Evolutionary conservation across 768 basidiomycete genomes (phyloP).

Genomic region (Naganishia onofrii): DNA sequence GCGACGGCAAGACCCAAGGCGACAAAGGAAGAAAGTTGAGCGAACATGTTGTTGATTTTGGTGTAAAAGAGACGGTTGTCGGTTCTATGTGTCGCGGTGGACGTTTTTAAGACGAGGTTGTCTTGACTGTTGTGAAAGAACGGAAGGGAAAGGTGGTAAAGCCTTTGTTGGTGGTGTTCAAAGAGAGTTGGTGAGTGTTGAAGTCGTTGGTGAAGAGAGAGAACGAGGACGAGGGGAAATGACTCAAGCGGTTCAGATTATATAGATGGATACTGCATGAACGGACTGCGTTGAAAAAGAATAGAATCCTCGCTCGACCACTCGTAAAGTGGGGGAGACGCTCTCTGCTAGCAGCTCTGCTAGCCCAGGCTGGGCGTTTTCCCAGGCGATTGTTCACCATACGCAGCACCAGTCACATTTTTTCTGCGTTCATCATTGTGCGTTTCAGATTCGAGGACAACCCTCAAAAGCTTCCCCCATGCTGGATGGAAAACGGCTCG

Average conservation of each 20-base stretch:
- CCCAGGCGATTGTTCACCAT: neutral
- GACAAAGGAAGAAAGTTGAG: constrained; percentile 20
- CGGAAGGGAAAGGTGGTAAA: constrained; percentile 11
- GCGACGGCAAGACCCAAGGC: constrained; percentile 22
- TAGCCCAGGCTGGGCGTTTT: no score
- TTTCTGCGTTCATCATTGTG: neutral
- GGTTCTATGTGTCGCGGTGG: constrained; percentile 18
- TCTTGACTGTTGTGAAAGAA: constrained; percentile 23
- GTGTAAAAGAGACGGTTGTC: neutral
- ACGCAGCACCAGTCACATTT: neutral
- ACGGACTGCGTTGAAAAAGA: neutral
- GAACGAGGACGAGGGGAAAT: neutral
- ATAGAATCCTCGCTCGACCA: neutral
- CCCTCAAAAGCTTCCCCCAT: constrained; percentile 2
- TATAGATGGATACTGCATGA: neutral
- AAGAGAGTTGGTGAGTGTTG: constrained; percentile 13
- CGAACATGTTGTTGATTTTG: constrained; percentile 9
- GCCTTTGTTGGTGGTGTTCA: constrained; percentile 10
- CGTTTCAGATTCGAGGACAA: constrained; percentile 5
- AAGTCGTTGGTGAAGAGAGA: neutral
- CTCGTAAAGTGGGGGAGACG: neutral
- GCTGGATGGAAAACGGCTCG: neutral
- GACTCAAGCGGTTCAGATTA: neutral
- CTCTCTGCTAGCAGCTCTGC: neutral
- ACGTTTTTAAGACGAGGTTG: constrained; percentile 24